phyloP scores from a whole-genome alignment of 2,329 filamentous ascomycete species.

The Pseudogymnoascus sp. region DNA sequence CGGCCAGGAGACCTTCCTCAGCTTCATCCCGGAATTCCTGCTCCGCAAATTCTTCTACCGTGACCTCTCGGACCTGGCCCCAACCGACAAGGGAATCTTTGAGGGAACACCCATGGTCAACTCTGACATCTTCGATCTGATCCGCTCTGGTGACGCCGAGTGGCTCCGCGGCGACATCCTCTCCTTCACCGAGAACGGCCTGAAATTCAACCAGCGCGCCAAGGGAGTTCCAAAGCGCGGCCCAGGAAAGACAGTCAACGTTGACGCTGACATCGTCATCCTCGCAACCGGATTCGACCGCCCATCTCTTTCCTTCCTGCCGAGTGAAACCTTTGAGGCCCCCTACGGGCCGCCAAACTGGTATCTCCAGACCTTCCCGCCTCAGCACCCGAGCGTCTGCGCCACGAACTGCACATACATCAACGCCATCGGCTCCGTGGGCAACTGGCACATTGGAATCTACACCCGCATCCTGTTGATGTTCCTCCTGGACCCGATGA shows the following conservation, averaged over 20 bases:
- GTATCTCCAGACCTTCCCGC: conserved; percentile 83
- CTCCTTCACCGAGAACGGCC: conserved; percentile 52
- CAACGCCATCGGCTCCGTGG: conserved; percentile 71
- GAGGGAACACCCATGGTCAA: conserved; percentile 84
- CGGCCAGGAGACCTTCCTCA: conserved; percentile 66
- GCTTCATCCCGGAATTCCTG: conserved; percentile 69
- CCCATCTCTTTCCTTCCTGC: conserved; percentile 65
- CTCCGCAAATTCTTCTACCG: conserved; percentile 76
- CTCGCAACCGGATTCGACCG: conserved; percentile 78
- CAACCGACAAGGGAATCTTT: conserved; percentile 64
- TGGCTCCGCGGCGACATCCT: conserved; percentile 79
- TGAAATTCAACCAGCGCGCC: conserved; percentile 62
- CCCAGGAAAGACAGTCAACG: conserved; percentile 55
- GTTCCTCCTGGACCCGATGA: conserved; percentile 74
- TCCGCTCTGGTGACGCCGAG: conserved; percentile 61
- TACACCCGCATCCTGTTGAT: conserved; percentile 80
- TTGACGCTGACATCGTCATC: conserved; percentile 69
- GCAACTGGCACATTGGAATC: conserved; percentile 85
- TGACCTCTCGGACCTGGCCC: conserved; percentile 66
- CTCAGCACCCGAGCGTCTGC: conserved; percentile 62
- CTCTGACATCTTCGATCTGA: conserved; percentile 67
- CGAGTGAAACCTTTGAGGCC: conserved; percentile 61
- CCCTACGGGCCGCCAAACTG: conserved; percentile 75
- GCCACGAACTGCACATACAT: conserved; percentile 81
- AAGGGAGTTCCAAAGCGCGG: conserved; percentile 70